Percentiles rank a stretch among this genome's conserved stretches.
These are phyloP conservation scores for Tolypocladium nubicola DNA, from an alignment of 2,329 filamentous ascomycete genomes.

Conservation along the genomic window DNA sequence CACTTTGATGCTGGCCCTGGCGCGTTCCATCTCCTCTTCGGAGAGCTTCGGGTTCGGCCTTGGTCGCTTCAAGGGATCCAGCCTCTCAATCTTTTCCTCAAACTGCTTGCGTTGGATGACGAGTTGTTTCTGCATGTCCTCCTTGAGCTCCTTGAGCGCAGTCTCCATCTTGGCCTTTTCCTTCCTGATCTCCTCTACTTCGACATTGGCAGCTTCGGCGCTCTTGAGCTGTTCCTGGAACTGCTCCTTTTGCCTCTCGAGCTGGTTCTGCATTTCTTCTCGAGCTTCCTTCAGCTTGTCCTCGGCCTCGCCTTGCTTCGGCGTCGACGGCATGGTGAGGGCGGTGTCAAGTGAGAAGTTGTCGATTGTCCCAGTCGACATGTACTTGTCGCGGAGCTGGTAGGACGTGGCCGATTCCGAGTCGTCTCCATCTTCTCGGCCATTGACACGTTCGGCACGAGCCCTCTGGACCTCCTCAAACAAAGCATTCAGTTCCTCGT, in stretches of 20 bases:
- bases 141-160: constrained; percentile 64
- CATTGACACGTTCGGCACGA: constrained; percentile 62
- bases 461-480: constrained; percentile 91
- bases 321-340: constrained; percentile 89
- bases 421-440: constrained; percentile 76
- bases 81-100: constrained; percentile 71
- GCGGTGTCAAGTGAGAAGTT: constrained; percentile 93
- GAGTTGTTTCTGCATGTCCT: constrained; percentile 81
- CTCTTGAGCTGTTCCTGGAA: constrained; percentile 68
- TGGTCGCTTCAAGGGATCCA: constrained; percentile 53
- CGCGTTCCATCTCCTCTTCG: constrained; percentile 61
- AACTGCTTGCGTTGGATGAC: constrained; percentile 75
- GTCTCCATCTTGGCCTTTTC: constrained; percentile 84
- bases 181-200: constrained; percentile 72
- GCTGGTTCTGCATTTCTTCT: constrained; percentile 73
- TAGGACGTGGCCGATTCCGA: constrained; percentile 83
- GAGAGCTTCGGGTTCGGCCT: constrained; percentile 55
- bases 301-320: constrained; percentile 66
- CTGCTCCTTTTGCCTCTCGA: constrained; percentile 77
- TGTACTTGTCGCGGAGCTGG: constrained; percentile 83
- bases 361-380: constrained; percentile 88
- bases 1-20: constrained; percentile 53
- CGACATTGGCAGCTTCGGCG: constrained; percentile 63
- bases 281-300: constrained; percentile 63
- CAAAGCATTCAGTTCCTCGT: constrained; percentile 86